phyloP scores from a whole-genome alignment of 805 yeast genomes.

The Starmera amethionina region DNA sequence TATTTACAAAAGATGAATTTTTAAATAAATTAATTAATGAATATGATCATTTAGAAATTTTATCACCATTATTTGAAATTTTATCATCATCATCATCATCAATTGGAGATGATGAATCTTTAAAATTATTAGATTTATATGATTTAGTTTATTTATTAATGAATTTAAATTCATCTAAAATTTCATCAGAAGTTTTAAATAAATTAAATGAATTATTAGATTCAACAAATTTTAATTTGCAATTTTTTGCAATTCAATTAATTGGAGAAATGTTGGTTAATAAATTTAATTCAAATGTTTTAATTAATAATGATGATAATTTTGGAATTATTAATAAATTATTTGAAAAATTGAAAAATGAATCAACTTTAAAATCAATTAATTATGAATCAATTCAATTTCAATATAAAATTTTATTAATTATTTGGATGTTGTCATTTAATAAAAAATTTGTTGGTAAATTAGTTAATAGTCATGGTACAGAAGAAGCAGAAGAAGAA shows the following conservation, averaged over 20 bases:
- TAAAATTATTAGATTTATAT: constrained; percentile 45
- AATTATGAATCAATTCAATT: constrained; percentile 41
- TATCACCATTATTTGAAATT: constrained; percentile 48
- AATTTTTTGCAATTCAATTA: constrained; percentile 56
- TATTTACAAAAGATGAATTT: constrained; percentile 24
- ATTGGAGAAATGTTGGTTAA: constrained; percentile 49
- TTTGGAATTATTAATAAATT: constrained; percentile 32
- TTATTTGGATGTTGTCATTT: constrained; percentile 82
- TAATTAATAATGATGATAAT: constrained; percentile 30
- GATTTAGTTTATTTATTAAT: constrained; percentile 40
- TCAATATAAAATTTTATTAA: constrained; percentile 69
- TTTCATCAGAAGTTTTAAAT: constrained; percentile 8
- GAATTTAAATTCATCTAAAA: constrained; percentile 18
- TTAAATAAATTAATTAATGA: constrained; percentile 30
- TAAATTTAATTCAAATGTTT: constrained; percentile 46
- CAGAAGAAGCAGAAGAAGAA: constrained; percentile 12
- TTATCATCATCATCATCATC: constrained; percentile 16
- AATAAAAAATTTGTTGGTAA: constrained; percentile 39
- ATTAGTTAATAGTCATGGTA: constrained; percentile 42
- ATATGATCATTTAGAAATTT: constrained; percentile 15
- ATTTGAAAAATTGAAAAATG: constrained; percentile 33
- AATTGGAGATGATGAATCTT: constrained; percentile 36
- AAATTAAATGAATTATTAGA: constrained; percentile 12
- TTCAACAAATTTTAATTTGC: constrained; percentile 37
- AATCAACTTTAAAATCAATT: constrained; percentile 17